Evolutionary conservation across 805 yeast species (phyloP).

Genomic region (Saccharomycopsis schoenii): DNA sequence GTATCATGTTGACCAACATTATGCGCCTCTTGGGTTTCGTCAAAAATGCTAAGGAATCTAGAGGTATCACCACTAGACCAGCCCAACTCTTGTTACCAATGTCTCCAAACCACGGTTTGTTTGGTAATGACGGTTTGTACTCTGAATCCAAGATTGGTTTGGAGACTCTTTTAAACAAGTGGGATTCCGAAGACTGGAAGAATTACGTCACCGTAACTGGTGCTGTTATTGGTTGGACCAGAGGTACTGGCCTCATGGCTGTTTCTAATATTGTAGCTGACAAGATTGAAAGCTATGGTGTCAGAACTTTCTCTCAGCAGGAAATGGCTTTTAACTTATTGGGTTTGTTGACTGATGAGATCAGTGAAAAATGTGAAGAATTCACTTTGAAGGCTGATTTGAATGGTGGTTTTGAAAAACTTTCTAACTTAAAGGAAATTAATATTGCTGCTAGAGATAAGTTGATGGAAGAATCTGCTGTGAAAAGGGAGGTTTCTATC

Average conservation of each 20-base stretch:
- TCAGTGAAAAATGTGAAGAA: constrained; percentile 80
- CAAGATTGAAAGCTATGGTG: constrained; percentile 92
- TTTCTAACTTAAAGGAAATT: constrained; percentile 83
- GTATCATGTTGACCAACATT: constrained; percentile 95
- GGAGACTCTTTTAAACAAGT: constrained; percentile 96
- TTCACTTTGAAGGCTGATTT: constrained; percentile 96
- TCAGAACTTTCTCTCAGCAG: constrained; percentile 95
- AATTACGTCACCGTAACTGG: constrained; percentile 93
- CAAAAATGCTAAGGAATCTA: constrained; percentile 68
- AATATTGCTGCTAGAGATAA: constrained; percentile 70
- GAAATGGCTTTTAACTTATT: constrained; percentile 98
- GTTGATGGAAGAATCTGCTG: constrained; percentile 66
- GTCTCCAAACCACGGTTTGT: constrained; percentile 98
- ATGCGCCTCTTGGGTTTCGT: constrained; percentile 87
- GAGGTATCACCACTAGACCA: constrained; percentile 86
- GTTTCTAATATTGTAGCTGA: constrained; percentile 96
- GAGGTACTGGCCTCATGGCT: constrained; percentile 99
- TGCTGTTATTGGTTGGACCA: constrained; percentile 99
- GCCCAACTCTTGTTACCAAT: constrained; percentile 95
- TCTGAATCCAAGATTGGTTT: constrained; percentile 93
- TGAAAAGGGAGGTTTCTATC: constrained; percentile 89
- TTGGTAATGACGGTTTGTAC: constrained; percentile 96
- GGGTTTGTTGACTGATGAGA: constrained; percentile 84
- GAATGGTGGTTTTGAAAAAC: constrained; percentile 96
- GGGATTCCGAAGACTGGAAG: constrained; percentile 97